phyloP scores from a whole-genome alignment of 176 grass and related monocot species.

The Phyllostachys edulis region DNA sequence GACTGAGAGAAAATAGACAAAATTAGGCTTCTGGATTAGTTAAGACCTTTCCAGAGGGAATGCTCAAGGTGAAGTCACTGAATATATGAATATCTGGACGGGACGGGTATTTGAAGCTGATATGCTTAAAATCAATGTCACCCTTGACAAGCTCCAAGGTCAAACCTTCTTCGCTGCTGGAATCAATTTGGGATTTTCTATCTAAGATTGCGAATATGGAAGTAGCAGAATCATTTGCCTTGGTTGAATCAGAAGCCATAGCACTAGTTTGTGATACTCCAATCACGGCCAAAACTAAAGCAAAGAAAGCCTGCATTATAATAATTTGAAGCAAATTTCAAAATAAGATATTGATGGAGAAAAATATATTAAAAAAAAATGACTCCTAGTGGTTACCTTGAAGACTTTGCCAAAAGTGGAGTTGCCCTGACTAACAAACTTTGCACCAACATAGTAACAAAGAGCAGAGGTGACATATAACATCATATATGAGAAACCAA shows the following conservation, averaged over 20 bases:
- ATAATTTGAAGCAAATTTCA: constrained; percentile 15
- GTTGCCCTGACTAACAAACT: constrained; percentile 35
- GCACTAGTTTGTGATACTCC: constrained; percentile 10
- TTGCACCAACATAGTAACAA: constrained; percentile 45
- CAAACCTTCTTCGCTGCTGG: constrained; percentile 38
- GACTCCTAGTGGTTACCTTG: constrained; percentile 28
- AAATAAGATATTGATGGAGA: background rate
- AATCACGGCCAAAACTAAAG: constrained; percentile 24
- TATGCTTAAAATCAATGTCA: constrained; percentile 45
- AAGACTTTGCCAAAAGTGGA: constrained; percentile 38
- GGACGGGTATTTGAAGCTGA: constrained; percentile 51
- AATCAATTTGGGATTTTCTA: constrained; percentile 27
- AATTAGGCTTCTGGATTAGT: background rate
- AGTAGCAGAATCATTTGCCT: constrained; percentile 29
- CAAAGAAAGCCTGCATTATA: constrained; percentile 30
- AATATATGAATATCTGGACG: constrained; percentile 53
- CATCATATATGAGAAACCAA: constrained; percentile 49
- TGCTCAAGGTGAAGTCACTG: constrained; percentile 42
- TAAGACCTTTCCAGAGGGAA: constrained; percentile 43
- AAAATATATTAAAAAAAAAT: background rate
- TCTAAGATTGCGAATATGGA: constrained; percentile 36
- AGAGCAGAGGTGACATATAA: constrained; percentile 19
- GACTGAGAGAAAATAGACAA: background rate
- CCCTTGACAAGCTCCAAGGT: constrained; percentile 37
- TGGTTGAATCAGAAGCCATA: constrained; percentile 35